Base-by-base conservation (phyloP, 345 rosid species). In the Aquilaria sinensis region DNA sequence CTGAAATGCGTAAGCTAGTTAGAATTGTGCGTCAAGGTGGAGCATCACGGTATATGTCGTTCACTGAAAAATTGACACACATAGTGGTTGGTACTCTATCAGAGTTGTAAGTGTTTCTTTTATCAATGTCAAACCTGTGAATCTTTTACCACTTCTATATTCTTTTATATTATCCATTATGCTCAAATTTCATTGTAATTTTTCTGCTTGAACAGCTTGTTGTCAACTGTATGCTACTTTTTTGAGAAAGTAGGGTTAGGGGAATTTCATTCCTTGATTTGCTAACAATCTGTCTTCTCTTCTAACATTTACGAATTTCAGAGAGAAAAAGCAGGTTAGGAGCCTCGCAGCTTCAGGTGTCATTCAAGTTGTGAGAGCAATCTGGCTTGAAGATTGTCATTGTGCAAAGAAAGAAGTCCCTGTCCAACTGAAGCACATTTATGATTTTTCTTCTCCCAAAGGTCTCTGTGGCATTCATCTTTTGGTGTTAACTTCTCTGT, bases 321-420 rank as follows among this genome's bases (percentile, higher is more conserved):
- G 99, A 66, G 96, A 86, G 73, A 94, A 88, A 77, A 88, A 74
- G 69, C 89, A 86, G 66, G 79, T 83, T 10, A 82, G 99, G 60
- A 76, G 79, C 70, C 75, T 88, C 80, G 93, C 96, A 54, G 86
- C 99, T 60, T 83, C 81, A 16, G 97, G 99, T 65, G 83, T 85
- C 64, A 81, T 90, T 72, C 73, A 82, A 66, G 95, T 86, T 77
- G 96, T 94, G 53, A 80, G 78, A 73, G 69, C 80, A 63, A 77
- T 70, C 56, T 94, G 99, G 99, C 96, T 94, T 73, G 91, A 90
- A 80, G 99, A 90, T 64, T 90, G 99, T 77, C 78, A 77, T 70
- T 77, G 75, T 60, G 82, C 79, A 77, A 83, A 74, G 83, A 88
- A 76, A 76, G 96, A 90, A 81, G 52, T 88, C n/a, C 84, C 83